Conservation (phyloP, 257 asterid species). For the Petunia secreta region DNA sequence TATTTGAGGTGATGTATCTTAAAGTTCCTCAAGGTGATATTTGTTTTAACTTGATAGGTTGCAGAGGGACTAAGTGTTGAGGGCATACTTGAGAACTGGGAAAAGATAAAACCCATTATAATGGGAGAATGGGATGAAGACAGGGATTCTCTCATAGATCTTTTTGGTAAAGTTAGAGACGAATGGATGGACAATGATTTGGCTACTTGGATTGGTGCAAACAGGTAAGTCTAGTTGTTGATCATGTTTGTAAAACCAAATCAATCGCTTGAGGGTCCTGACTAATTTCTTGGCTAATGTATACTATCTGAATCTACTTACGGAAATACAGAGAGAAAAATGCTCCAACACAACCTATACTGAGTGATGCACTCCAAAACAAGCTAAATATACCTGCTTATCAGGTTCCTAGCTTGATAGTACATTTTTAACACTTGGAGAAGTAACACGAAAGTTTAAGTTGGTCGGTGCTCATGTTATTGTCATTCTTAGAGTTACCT, state of each 20-base stretch:
- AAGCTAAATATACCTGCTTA: neutral
- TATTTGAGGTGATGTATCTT: constrained; percentile 26
- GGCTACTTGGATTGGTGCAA: constrained; percentile 81
- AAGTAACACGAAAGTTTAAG: neutral
- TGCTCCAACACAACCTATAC: neutral
- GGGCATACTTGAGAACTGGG: constrained; percentile 79
- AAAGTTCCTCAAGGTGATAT: constrained; percentile 25
- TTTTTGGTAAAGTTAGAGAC: constrained; percentile 88
- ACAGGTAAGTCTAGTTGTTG: constrained; percentile 52
- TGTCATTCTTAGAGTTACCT: neutral
- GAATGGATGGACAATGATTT: constrained; percentile 85
- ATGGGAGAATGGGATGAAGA: constrained; percentile 86
- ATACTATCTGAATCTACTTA: neutral
- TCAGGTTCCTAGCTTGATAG: neutral
- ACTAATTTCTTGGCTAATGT: neutral
- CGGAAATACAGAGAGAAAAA: neutral
- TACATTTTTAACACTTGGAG: neutral
- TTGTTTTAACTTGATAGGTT: constrained; percentile 55
- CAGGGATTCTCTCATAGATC: constrained; percentile 69
- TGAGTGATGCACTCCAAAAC: neutral
- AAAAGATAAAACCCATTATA: constrained; percentile 70
- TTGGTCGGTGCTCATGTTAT: neutral
- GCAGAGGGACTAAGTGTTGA: constrained; percentile 78
- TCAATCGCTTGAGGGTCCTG: constrained; percentile 1
- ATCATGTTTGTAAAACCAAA: constrained; percentile 15